Evolutionary conservation across 164 flowering plant genomes (phyloP), one percentile per base, ranked within the genome.

Genomic region (Nymphaea thermarum): DNA sequence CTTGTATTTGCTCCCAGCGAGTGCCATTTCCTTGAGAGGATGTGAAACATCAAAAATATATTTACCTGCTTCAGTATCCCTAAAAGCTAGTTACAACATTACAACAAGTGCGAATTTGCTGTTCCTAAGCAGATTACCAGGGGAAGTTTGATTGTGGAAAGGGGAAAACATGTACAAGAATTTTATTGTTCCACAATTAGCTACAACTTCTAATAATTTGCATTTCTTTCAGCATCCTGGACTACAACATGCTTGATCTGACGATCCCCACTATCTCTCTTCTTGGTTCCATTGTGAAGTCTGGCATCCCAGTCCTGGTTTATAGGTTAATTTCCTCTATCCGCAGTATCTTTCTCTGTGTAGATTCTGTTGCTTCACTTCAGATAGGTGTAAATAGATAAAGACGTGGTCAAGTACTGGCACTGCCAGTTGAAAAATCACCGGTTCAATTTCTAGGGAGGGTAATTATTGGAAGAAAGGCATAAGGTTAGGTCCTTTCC

Each of bases 221-320:
- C 55, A 47, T 47, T 12, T 47, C 55, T 47, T 25, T 47, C 55
- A 47, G 55, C 12, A 12, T 47, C 53, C 75, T 94, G 62, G 88
- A 91, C 43, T 94, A 94, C 71, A 83, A 90, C 60, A 76, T 81
- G 70, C 88, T 86, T 63, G 77, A 91, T 74, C 16, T 94, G 72
- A 93, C 90, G 80, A 80, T 83, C 66, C 96, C 99, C 11, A 90
- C 97, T 25, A 89, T 91, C 69, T 64, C 78, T 15, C 68, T 87
- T 5, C 80, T 91, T 5, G 89, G 96, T 7, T 71, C 72, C 64
- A 81, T 94, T 5, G 53, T 88, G 62, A 82, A 82, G 73, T 83
- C 85, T 6, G 91, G 91, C 68, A 77, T 94, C 44, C 78, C 76
- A 0, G 77, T 78, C 4, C 66, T 78, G 70, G 76, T 78, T 66